These are phyloP conservation scores for Hippophae tibetana DNA, from an alignment of 306 rosid species.

Conservation along the genomic window DNA sequence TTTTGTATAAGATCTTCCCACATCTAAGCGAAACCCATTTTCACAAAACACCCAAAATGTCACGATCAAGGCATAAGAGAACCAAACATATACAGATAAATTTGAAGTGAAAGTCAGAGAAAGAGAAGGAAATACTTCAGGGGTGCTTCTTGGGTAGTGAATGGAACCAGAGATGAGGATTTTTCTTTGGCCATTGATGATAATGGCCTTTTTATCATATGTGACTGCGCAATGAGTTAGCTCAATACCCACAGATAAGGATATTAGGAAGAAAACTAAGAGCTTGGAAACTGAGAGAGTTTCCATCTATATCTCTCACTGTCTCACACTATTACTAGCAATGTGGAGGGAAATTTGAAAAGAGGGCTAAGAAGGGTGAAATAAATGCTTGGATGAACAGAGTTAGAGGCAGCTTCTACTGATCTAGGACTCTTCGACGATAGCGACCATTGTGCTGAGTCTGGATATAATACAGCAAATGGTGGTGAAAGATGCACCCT, in stretches of 20 bases:
- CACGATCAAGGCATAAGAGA: background rate
- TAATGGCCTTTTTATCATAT: conserved; percentile 68
- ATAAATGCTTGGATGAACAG: background rate
- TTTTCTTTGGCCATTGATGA: conserved; percentile 79
- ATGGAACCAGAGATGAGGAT: conserved; percentile 87
- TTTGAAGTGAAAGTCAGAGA: background rate
- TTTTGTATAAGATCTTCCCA: conserved; percentile 88
- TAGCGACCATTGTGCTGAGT: conserved; percentile 12
- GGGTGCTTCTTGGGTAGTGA: conserved; percentile 95
- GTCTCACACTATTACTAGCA: background rate
- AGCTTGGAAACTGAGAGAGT: conserved; percentile 43
- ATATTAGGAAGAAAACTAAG: conserved; percentile 23
- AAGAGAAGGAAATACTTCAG: conserved; percentile 37
- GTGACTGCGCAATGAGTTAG: conserved; percentile 48
- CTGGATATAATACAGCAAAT: too few species aligned
- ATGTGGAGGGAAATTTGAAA: conserved; percentile 32
- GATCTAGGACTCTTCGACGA: conserved; percentile 22
- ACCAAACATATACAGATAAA: background rate
- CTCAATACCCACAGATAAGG: conserved; percentile 32
- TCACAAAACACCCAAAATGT: conserved; percentile 6
- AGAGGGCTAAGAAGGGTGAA: conserved; percentile 5
- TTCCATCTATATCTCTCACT: conserved; percentile 34
- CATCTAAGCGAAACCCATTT: conserved; percentile 49
- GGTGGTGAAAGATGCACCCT: too few species aligned
- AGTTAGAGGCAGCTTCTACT: conserved; percentile 2